Evolutionary conservation across 768 basidiomycete species (phyloP), one percentile per base, ranked within the genome.

Genomic region (Suillus bovinus): DNA sequence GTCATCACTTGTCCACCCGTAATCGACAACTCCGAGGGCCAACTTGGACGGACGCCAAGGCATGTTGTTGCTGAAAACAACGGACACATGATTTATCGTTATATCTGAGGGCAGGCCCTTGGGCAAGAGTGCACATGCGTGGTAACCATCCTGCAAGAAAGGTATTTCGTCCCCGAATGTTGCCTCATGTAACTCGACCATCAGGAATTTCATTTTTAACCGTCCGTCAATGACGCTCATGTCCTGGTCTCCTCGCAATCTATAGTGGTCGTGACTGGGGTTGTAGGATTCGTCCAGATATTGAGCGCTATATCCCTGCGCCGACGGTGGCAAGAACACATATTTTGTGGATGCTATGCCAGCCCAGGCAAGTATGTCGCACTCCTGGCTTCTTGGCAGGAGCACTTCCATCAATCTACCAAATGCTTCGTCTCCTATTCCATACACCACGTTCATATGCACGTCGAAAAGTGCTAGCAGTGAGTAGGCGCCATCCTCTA

Each of bases 291-390:
- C 29, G 4, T 68, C 61, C 10, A 29, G 8, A 29, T 57, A 44
- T n/a, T 59, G 16, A 20, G 52, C 6, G 17, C 61, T 59, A 58
- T 66, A 70, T 24, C 69, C 62, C 0, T 50, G 42, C 5, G 63
- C 63, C 27, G 69, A 70, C 29, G 46, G 59, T 2, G 69, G 67
- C 57, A 70, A 34, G 22, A 50, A 64, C 22, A 54, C 58, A 29
- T 66, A 61, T 36, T 49, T 10, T 2, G 4, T 17, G 20, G 69
- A 64, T 36, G 39, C 60, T 5, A 59, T 59, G 1, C 69, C 69
- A n/a, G 69, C 69, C 69, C 69, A 70, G 16, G 69, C 63, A 14
- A 70, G 68, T 52, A 61, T 55, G 16, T 70, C 69, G 22, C 69
- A 70, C 41, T 70, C 65, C 22, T 67, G 61, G 11, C 67, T 61